Evolutionary conservation across 441 rosid genomes (phyloP), one percentile per base, ranked within the genome.

Genomic region (Pelargonium australe): DNA sequence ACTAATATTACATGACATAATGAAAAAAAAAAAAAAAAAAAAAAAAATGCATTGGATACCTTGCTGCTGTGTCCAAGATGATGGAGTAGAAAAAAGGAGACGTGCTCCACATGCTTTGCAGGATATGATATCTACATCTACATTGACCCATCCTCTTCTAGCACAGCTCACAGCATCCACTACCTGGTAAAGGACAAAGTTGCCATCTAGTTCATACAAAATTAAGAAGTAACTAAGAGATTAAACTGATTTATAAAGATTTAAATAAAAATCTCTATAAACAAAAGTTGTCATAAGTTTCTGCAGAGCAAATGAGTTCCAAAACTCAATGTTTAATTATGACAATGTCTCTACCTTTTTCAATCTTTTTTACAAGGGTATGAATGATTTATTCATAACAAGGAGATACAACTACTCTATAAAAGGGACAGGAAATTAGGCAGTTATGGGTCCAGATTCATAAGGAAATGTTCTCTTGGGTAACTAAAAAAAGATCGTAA

Each of bases 61-160:
- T 91, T 95, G 99, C 71, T 86, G 88, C 70, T 77, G 86, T 13
- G 85, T 74, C 99, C 98, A 89, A 67, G 96, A 87, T 63, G 93
- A 80, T 11, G 98, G 92, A 53, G 91, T 86, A 63, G 99, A 79
- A 67, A 95, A 90, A 40, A 83, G 89, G 67, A 91, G 82, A 68
- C 89, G 96, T n/a, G 91, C 88, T 76, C 91, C 95, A 78, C 99
- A 92, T 63, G 90, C 84, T 84, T 90, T 97, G 76, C 99, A 92
- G 44, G 91, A 83, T 70, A 95, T 80, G 69, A 76, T 81, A 84
- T 95, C 99, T 69, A 79, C 77, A 53, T 92, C 95, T 70, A 84
- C 79, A 80, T 92, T 95, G 77, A 89, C 79, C 99, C 99, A 95
- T 65, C 98, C 97, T 82, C 89, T 87, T 77, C 86, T 83, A 4